Evolutionary conservation across 768 basidiomycete genomes (phyloP).

Genomic region (Trametes coccinea): DNA sequence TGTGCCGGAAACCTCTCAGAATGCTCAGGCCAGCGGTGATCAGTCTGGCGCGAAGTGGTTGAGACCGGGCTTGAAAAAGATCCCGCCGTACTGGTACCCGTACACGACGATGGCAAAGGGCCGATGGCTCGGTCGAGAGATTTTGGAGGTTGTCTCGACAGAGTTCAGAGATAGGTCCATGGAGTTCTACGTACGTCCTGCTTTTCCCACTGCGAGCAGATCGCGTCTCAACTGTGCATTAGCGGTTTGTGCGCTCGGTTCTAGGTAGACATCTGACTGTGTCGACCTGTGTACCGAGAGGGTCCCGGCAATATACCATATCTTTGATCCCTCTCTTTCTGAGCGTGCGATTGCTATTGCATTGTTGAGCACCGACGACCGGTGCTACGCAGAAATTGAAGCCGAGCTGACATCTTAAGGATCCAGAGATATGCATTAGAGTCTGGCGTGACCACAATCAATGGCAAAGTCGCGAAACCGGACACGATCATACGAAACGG

Average conservation of each 20-base stretch:
- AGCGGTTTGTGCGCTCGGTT: conserved; percentile 2
- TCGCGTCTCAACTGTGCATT: conserved; percentile 3
- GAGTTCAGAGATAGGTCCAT: conserved; percentile 93
- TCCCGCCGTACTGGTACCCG: conserved; percentile 89
- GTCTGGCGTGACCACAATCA: conserved; percentile 93
- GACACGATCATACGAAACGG: conserved; percentile 81
- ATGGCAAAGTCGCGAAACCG: conserved; percentile 82
- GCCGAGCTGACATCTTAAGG: neutral
- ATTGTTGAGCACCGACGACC: neutral
- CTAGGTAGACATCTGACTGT: neutral
- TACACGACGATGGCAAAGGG: conserved; percentile 92
- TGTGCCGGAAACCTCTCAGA: neutral
- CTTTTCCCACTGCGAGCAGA: neutral
- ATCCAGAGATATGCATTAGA: conserved; percentile 69
- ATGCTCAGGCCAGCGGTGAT: neutral
- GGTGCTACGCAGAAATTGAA: neutral
- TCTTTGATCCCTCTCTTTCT: neutral
- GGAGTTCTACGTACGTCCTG: conserved; percentile 86
- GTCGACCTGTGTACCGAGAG: neutral
- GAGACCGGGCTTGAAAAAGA: conserved; percentile 64
- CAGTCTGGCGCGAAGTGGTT: neutral
- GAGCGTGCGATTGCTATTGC: neutral
- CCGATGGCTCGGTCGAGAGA: conserved; percentile 84
- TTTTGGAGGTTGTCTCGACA: conserved; percentile 89
- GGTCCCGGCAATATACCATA: too few species aligned